A percentile compares a stretch with the other conserved stretches of the same genome.
phyloP scores from a whole-genome alignment of 306 rosid species.

The Corylus avellana region DNA sequence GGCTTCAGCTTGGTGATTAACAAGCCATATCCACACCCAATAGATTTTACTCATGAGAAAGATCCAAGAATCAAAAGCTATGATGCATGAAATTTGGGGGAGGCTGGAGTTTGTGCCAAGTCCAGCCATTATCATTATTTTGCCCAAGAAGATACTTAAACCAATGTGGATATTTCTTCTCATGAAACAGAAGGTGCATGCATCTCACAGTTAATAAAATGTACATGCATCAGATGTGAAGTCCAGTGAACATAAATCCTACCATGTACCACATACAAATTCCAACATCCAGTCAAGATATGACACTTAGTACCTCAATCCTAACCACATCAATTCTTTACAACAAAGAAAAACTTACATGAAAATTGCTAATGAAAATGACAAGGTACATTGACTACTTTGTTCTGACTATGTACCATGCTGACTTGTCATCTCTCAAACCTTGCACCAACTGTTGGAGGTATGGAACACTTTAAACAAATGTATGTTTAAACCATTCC shows the following conservation, averaged over 20 bases:
- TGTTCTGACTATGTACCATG: not conserved
- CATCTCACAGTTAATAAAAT: not conserved
- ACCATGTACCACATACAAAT: not conserved
- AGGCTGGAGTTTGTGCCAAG: not conserved
- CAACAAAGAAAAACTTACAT: not conserved
- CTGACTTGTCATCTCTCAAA: not conserved
- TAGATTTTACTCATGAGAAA: not conserved
- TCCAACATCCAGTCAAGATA: not conserved
- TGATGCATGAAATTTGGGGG: not conserved
- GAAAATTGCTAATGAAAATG: not conserved
- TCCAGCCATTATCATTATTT: not conserved
- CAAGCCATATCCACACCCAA: not conserved
- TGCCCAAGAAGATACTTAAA: not conserved
- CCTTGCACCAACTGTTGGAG: not conserved
- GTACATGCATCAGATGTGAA: not conserved
- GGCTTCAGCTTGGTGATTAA: not conserved
- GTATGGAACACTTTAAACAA: not conserved
- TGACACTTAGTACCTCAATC: not conserved
- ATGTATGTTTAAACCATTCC: not conserved
- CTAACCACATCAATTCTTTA: not conserved
- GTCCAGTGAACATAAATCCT: not conserved
- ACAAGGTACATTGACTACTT: not conserved
- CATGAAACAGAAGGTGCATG: not conserved
- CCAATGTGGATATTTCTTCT: not conserved
- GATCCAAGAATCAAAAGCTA: slow-evolving; percentile 1